A percentile compares a stretch with the other conserved stretches of the same genome.
These are phyloP conservation scores for Candida taoyuanica DNA, from an alignment of 805 yeast species.

Conservation along the genomic window DNA sequence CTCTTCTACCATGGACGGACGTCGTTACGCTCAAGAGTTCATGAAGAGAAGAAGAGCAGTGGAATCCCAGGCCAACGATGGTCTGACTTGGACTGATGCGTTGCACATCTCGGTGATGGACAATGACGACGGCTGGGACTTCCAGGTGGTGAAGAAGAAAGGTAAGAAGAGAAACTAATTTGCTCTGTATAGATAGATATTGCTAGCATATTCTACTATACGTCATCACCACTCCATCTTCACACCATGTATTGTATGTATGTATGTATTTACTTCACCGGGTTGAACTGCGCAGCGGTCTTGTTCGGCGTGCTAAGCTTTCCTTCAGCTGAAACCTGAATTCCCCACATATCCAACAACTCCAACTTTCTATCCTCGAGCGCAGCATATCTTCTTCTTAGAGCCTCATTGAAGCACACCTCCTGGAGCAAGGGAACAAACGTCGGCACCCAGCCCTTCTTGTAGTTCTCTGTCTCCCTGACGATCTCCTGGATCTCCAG, in stretches of 20 bases:
- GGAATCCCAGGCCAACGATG: constrained; percentile 48
- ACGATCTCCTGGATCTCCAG: constrained; percentile 75
- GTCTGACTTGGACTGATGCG: constrained; percentile 72
- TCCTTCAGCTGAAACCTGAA: constrained; percentile 17
- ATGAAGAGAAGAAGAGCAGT: constrained; percentile 69
- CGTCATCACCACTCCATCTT: too few relatives aligned
- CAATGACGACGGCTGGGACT: constrained; percentile 52
- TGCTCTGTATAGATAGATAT: neutral
- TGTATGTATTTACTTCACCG: neutral
- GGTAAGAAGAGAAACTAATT: constrained; percentile 36
- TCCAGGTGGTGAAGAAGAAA: constrained; percentile 64
- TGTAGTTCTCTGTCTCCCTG: constrained; percentile 64
- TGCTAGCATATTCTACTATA: too few relatives aligned
- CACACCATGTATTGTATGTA: too few relatives aligned
- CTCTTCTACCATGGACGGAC: constrained; percentile 88
- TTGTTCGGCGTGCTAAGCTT: constrained; percentile 17
- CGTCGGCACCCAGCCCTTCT: constrained; percentile 75
- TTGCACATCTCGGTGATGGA: constrained; percentile 38
- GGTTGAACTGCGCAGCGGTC: constrained; percentile 6
- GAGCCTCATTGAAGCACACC: constrained; percentile 86
- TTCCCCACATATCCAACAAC: constrained; percentile 32
- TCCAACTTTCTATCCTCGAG: constrained; percentile 35
- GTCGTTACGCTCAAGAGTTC: constrained; percentile 90
- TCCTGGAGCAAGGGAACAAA: constrained; percentile 81
- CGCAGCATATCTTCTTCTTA: constrained; percentile 62